Percentiles rank a stretch among this genome's conserved stretches.
These are phyloP conservation scores for Picochlorum sp. DNA, from an alignment of 139 green algal species.

Conservation along the genomic window DNA sequence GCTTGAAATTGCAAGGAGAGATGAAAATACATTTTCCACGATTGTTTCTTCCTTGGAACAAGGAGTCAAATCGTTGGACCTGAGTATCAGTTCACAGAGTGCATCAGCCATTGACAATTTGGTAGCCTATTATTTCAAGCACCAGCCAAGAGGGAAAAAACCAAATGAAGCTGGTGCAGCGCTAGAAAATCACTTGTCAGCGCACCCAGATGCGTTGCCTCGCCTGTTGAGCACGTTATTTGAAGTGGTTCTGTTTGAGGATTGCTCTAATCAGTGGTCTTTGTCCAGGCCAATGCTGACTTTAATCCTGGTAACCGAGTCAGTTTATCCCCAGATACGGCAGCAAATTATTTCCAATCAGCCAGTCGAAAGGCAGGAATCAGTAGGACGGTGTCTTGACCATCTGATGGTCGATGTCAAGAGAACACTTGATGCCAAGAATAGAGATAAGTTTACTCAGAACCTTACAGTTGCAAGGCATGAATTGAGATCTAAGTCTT, in stretches of 20 bases:
- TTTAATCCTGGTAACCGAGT: conserved; percentile 91
- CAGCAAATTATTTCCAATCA: conserved; percentile 54
- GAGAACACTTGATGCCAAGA: conserved; percentile 84
- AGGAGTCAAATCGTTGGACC: conserved; percentile 75
- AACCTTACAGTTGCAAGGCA: conserved; percentile 89
- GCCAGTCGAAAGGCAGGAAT: conserved; percentile 41
- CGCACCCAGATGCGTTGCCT: conserved; percentile 50
- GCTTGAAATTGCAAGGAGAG: conserved; percentile 33
- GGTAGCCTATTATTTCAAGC: conserved; percentile 71
- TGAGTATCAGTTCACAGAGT: conserved; percentile 62
- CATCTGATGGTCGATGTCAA: conserved; percentile 88
- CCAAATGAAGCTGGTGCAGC: conserved; percentile 30
- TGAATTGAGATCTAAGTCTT: conserved; percentile 51
- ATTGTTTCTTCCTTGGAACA: conserved; percentile 70
- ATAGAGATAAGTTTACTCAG: conserved; percentile 97
- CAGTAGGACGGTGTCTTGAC: conserved; percentile 68
- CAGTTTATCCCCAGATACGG: conserved; percentile 59
- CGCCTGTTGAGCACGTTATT: conserved; percentile 74
- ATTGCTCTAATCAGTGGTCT: conserved; percentile 95
- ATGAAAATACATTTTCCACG: conserved; percentile 76
- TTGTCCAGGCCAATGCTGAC: conserved; percentile 88
- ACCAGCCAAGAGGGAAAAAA: conserved; percentile 20
- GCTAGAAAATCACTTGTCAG: conserved; percentile 45
- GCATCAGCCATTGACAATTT: conserved; percentile 87
- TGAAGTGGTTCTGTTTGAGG: conserved; percentile 96